Evolutionary conservation across 768 basidiomycete genomes (phyloP).

Genomic region (Obba rivulosa): DNA sequence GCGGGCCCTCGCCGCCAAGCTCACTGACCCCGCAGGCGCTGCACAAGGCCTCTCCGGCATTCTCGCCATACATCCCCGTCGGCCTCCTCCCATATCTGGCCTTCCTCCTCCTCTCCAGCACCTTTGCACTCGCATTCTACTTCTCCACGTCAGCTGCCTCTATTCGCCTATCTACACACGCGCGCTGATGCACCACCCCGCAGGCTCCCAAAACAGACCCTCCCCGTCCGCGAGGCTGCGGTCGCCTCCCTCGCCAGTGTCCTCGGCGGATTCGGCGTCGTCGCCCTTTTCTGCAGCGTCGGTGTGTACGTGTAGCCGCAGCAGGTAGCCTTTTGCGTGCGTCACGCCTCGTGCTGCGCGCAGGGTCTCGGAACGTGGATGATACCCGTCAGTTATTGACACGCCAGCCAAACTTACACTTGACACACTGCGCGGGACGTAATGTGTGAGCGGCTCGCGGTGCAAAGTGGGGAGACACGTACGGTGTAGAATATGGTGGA

Average conservation of each 20-base stretch:
- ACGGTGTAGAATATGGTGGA: constrained; percentile 95
- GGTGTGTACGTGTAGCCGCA: constrained; percentile 72
- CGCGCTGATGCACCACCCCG: constrained; percentile 10
- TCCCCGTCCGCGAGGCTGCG: constrained; percentile 60
- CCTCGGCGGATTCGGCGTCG: constrained; percentile 84
- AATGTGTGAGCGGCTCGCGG: constrained; percentile 6
- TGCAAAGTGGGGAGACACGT: constrained; percentile 24
- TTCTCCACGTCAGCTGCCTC: constrained; percentile 65
- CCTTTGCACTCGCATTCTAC: constrained; percentile 86
- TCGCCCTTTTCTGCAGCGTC: constrained; percentile 80
- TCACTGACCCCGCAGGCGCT: constrained; percentile 39
- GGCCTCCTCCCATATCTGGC: constrained; percentile 69
- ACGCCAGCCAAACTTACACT: constrained; percentile 78
- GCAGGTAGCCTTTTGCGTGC: background rate
- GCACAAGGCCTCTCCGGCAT: constrained; percentile 63
- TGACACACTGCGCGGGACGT: constrained; percentile 47
- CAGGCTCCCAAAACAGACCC: constrained; percentile 72
- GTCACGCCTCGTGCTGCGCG: too few species aligned
- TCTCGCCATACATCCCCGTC: constrained; percentile 65
- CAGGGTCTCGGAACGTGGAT: background rate
- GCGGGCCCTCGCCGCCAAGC: constrained; percentile 1
- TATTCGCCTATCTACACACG: constrained; percentile 2
- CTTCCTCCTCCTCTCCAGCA: constrained; percentile 62
- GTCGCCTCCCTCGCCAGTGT: constrained; percentile 71
- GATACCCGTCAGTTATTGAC: constrained; percentile 58